Evolutionary conservation across 805 yeast genomes (phyloP).

Genomic region (Citeromyces nyonsensis): DNA sequence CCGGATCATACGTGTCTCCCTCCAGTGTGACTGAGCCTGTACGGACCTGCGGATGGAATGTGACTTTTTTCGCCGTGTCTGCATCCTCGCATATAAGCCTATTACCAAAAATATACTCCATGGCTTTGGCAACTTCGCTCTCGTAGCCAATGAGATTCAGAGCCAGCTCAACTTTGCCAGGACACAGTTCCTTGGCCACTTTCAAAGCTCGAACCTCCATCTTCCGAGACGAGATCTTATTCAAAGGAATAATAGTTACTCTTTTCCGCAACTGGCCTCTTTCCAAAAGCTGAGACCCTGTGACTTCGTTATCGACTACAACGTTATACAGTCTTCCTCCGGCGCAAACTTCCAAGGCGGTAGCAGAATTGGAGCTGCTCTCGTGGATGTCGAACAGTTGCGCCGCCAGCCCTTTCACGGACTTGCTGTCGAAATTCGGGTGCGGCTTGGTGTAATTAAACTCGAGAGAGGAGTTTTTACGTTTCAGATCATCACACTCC

Average conservation of each 20-base stretch:
- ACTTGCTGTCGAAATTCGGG: conserved; percentile 36
- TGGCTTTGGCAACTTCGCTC: conserved; percentile 55
- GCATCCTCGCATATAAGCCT: conserved; percentile 84
- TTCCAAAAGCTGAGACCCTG: conserved; percentile 74
- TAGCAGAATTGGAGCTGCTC: conserved; percentile 39
- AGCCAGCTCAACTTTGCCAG: conserved; percentile 83
- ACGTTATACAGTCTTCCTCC: conserved; percentile 85
- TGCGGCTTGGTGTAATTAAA: conserved; percentile 58
- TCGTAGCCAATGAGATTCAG: conserved; percentile 67
- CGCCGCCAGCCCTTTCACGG: conserved; percentile 84
- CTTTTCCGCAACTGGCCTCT: conserved; percentile 65
- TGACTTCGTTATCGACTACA: conserved; percentile 75
- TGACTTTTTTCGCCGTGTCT: conserved; percentile 75
- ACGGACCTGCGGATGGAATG: conserved; percentile 70
- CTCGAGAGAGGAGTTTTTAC: conserved; percentile 60
- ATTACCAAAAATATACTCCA: conserved; percentile 84
- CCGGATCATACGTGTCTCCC: conserved; percentile 93
- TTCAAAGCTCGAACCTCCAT: conserved; percentile 34
- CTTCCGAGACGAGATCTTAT: conserved; percentile 55
- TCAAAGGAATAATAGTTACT: conserved; percentile 85
- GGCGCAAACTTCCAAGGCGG: conserved; percentile 87
- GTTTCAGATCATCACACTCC: conserved; percentile 37
- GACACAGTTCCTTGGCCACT: conserved; percentile 64
- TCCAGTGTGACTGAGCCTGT: conserved; percentile 77
- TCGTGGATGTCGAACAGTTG: conserved; percentile 58